Base-by-base conservation (phyloP, 2,329 filamentous ascomycete species). In the Apiospora saccharicola region DNA sequence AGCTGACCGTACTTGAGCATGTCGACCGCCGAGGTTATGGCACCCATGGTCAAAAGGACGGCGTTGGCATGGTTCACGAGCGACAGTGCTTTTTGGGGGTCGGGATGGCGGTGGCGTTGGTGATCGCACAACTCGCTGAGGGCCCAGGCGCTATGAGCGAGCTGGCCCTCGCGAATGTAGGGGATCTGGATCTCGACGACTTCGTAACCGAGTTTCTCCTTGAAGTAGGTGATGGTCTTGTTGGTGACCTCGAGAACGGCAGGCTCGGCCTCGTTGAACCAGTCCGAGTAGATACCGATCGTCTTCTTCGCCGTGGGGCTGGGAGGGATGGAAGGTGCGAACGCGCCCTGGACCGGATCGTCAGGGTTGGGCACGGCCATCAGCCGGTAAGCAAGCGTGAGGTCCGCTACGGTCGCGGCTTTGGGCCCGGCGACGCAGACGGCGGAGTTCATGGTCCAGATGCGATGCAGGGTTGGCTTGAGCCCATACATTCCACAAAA, bases 401-500 rank as follows among this genome's bases (percentile, higher is more conserved):
- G 88, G 78, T 97, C 95, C 47, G 91, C 86, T 74, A 93, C 93
- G 71, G 88, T 96, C 68, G 90, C 88, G 22, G 94, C 92, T 77
- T 98, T 88, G 10, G 95, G 95, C 0, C 94, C 94, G 8, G 89
- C 85, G 22, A 96, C 92, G 71, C 86, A 87, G 78, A 90, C 86
- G 71, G 85, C 86, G 71, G 85, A 86, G 77, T 84, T 85, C 81
- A 86, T 85, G 72, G 83, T 85, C 61, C 88, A 88, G 7, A 93
- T 88, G 49, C 94, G 91, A 78, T 92, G 89, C 79, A 96, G 92
- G 0, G 90, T 91, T 0, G 94, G 86, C 82, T 98, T 97, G 72
- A 98, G 86, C 2, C 94, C 94, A 81, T 92, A 97, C 30, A 94
- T 82, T 68, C 94, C 94, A 80, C 94, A 96, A 83, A 93, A 96